Percentiles rank a stretch among this genome's conserved stretches.
Evolutionary conservation across 257 asterid genomes (phyloP).

Genomic region (Solanum clarkiae): DNA sequence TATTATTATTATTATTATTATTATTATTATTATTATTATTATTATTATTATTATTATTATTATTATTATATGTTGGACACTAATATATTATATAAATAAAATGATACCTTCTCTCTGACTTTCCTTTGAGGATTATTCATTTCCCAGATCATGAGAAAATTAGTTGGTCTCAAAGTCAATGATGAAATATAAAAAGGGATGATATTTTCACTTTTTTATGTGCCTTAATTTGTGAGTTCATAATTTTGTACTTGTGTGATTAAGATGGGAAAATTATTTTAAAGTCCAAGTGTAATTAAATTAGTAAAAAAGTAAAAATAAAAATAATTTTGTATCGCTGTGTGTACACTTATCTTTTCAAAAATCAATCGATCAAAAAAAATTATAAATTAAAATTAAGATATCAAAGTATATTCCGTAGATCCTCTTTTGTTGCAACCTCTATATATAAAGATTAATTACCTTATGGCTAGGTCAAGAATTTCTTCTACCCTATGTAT

Average conservation of each 20-base stretch:
- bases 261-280: neutral
- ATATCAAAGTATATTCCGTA: neutral
- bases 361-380: neutral
- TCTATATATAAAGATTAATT: neutral
- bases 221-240: neutral
- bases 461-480: neutral
- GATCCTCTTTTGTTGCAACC: too few relatives aligned
- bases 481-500: neutral
- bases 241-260: neutral
- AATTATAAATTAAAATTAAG: neutral
- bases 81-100: neutral
- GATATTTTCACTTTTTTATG: neutral
- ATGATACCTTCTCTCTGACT: neutral
- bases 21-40: too few relatives aligned
- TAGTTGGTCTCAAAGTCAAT: neutral
- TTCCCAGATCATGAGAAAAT: neutral
- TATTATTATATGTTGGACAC: neutral
- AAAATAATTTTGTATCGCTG: fast-evolving
- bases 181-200: neutral
- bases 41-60: neutral
- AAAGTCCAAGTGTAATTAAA: neutral
- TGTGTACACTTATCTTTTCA: neutral
- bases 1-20: too few relatives aligned
- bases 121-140: neutral
- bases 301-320: neutral